A percentile compares a stretch with the other conserved stretches of the same genome.
phyloP scores from a whole-genome alignment of 192 early-diverging fungal species.

The Podila minutissima region DNA sequence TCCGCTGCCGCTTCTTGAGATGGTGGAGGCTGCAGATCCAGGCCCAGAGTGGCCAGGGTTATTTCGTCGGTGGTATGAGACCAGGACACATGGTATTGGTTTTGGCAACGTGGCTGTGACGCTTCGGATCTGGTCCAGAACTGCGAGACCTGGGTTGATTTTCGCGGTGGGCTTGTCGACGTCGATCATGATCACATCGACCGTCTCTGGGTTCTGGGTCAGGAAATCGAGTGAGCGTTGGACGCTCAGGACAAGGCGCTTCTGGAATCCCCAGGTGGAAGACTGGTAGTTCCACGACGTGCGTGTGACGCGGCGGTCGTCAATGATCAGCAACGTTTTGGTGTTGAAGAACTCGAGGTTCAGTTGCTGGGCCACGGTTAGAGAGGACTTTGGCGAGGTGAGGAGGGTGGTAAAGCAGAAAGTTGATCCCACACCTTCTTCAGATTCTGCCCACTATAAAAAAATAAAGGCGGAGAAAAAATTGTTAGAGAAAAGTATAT shows the following conservation, averaged over 20 bases:
- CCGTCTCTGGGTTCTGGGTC: constrained; percentile 20
- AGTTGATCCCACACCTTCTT: constrained; percentile 45
- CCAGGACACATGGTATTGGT: constrained; percentile 37
- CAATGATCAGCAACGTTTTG: constrained; percentile 34
- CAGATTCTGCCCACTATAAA: constrained; percentile 42
- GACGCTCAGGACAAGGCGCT: constrained; percentile 29
- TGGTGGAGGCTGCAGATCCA: not conserved
- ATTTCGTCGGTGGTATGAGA: constrained; percentile 40
- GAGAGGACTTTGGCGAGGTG: constrained; percentile 17
- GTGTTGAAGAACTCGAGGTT: constrained; percentile 40
- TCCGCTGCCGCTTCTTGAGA: not conserved
- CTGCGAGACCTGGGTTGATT: constrained; percentile 35
- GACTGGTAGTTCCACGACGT: constrained; percentile 48
- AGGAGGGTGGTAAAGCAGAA: constrained; percentile 44
- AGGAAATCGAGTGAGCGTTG: constrained; percentile 32
- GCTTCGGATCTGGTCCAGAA: constrained; percentile 30
- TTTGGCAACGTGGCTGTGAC: not conserved
- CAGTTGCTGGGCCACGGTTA: constrained; percentile 29
- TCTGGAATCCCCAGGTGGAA: constrained; percentile 45
- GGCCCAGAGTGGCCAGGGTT: not conserved
- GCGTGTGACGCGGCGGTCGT: constrained; percentile 41
- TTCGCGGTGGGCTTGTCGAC: constrained; percentile 40
- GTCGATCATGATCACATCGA: constrained; percentile 50
- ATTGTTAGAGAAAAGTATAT: not conserved
- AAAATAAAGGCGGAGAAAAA: not conserved